A percentile compares a stretch with the other conserved stretches of the same genome.
Evolutionary conservation across 441 rosid species (phyloP).

Genomic region (Mallotus japonicus): DNA sequence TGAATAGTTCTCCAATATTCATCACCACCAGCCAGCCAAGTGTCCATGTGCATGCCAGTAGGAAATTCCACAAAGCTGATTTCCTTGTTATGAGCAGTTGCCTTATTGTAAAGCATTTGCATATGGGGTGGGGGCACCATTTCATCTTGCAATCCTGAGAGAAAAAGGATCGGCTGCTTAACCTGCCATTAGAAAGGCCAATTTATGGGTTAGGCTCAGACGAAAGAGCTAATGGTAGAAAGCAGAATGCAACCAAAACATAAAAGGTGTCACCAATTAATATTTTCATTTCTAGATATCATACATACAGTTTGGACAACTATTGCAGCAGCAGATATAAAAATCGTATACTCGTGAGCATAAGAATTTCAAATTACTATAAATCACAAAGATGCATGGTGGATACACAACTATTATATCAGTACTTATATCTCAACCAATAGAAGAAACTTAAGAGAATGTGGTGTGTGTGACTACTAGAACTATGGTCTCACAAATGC

Average conservation of each 20-base stretch:
- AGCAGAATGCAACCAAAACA: neutral
- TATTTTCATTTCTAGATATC: conserved; percentile 1
- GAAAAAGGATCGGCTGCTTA: conserved; percentile 84
- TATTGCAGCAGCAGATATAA: conserved; percentile 1
- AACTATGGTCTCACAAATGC: conserved; percentile 1
- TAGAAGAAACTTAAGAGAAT: neutral
- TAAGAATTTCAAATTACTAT: neutral
- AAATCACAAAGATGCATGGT: neutral
- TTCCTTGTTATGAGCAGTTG: conserved; percentile 65
- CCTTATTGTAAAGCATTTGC: conserved; percentile 85
- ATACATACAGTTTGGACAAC: neutral
- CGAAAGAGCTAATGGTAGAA: neutral
- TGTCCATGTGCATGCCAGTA: conserved; percentile 97
- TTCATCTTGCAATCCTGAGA: conserved; percentile 97
- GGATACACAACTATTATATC: neutral
- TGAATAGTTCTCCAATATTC: conserved; percentile 70
- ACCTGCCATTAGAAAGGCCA: conserved; percentile 47
- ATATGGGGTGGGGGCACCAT: conserved; percentile 94
- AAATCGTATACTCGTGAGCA: neutral
- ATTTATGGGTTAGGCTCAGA: conserved; percentile 5
- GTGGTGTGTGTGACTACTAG: neutral
- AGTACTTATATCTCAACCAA: neutral
- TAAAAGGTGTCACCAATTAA: neutral
- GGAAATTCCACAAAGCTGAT: conserved; percentile 81
- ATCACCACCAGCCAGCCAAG: conserved; percentile 94